These are phyloP conservation scores for Nigrospora osmanthi DNA, from an alignment of 2,329 filamentous ascomycete species.

Conservation along the genomic window DNA sequence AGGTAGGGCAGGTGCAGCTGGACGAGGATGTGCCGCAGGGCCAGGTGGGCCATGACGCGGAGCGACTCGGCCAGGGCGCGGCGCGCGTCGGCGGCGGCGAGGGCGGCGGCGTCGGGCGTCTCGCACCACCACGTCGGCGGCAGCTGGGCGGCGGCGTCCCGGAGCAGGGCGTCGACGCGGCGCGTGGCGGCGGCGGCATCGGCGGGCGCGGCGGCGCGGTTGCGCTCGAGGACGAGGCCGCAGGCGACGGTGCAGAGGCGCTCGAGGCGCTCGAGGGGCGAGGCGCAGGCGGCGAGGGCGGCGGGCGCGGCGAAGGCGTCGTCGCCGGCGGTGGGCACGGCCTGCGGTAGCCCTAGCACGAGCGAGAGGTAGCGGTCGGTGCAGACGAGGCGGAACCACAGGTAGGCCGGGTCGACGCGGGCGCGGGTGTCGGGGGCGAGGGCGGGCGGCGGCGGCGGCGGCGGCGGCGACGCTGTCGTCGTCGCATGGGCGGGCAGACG, in stretches of 20 bases:
- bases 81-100: slow-evolving; percentile 6
- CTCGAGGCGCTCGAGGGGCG: slow-evolving; percentile 6
- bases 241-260: not conserved
- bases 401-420: slow-evolving; percentile 22
- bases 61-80: slow-evolving; percentile 19
- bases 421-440: slow-evolving; percentile 16
- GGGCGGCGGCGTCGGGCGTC: slow-evolving; percentile 11
- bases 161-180: slow-evolving; percentile 29
- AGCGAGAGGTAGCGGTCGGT: slow-evolving; percentile 39
- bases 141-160: slow-evolving; percentile 25
- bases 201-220: slow-evolving; percentile 10
- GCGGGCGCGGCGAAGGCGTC: slow-evolving; percentile 14
- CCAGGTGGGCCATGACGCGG: slow-evolving; percentile 31
- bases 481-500: not conserved
- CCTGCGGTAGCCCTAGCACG: slow-evolving; percentile 35
- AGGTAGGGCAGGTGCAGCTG: slow-evolving; percentile 39
- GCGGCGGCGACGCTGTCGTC: too few species aligned
- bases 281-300: slow-evolving; percentile 15
- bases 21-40: slow-evolving; percentile 31
- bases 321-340: slow-evolving; percentile 10
- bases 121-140: slow-evolving; percentile 33
- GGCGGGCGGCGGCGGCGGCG: too few species aligned
- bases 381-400: slow-evolving; percentile 38
- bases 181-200: slow-evolving; percentile 19
- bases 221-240: slow-evolving; percentile 11